Percentiles rank a stretch among this genome's conserved stretches.
Evolutionary conservation across 257 asterid genomes (phyloP).

Genomic region (Avicennia marina): DNA sequence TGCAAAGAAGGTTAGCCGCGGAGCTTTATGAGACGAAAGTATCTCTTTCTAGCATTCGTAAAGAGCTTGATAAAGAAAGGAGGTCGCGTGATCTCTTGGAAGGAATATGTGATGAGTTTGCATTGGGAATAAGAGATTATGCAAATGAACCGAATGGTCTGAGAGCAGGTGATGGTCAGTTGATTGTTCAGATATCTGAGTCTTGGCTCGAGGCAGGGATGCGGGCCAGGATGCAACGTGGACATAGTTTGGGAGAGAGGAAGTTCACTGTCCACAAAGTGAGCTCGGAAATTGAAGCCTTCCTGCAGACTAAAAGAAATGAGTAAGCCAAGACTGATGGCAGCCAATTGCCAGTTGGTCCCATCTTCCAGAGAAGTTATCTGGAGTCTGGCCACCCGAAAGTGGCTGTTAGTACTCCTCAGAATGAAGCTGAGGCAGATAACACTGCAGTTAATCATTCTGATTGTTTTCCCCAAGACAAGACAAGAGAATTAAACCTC

Average conservation of each 20-base stretch:
- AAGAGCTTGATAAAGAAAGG: conserved; percentile 44
- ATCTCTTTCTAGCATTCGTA: conserved; percentile 28
- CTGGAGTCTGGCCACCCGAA: conserved; percentile 36
- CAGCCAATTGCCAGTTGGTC: conserved; percentile 16
- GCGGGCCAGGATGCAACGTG: conserved; percentile 24
- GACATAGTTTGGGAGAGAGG: conserved; percentile 25
- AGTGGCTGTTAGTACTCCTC: too few species aligned
- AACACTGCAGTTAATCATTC: too few species aligned
- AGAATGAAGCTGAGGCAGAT: too few species aligned
- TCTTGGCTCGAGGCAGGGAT: too few species aligned
- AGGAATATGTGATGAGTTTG: conserved; percentile 63
- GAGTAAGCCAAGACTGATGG: conserved; percentile 9
- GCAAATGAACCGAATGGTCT: conserved; percentile 44
- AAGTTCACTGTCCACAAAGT: too few species aligned
- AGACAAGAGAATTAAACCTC: too few species aligned
- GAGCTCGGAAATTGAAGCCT: conserved; percentile 54
- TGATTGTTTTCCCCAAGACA: too few species aligned
- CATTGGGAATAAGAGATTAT: conserved; percentile 57
- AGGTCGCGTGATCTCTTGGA: too few species aligned
- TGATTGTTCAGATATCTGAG: too few species aligned
- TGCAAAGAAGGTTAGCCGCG: conserved; percentile 45
- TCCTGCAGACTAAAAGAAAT: conserved; percentile 30
- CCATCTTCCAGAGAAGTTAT: conserved; percentile 26
- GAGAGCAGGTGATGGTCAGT: too few species aligned
- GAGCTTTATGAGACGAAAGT: conserved; percentile 47